A percentile compares a stretch with the other conserved stretches of the same genome.
phyloP scores from a whole-genome alignment of 78 protist species.

The Reticulomyxa filosa region DNA sequence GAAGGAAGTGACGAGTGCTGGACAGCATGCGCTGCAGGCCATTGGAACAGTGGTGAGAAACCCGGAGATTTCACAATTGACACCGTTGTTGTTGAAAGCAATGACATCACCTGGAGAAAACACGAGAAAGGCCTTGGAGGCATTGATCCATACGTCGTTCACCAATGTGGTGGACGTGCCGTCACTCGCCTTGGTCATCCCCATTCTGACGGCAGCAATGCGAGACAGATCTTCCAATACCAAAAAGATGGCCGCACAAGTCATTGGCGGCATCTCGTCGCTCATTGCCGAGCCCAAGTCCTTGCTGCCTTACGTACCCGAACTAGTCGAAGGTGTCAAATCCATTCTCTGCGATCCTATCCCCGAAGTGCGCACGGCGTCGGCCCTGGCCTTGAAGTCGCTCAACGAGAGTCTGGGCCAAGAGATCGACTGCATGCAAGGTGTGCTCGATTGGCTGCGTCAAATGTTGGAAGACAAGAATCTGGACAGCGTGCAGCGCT shows the following conservation, averaged over 20 bases:
- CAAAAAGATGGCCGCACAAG: constrained; percentile 1
- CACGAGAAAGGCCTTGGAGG: constrained; percentile 36
- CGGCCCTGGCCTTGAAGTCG: not conserved
- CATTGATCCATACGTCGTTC: constrained; percentile 53
- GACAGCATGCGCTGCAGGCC: constrained; percentile 59
- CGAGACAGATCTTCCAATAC: not conserved
- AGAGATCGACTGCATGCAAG: not conserved
- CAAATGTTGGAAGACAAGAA: not conserved
- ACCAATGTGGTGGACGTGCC: constrained; percentile 77
- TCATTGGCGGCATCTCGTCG: not conserved
- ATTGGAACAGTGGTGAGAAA: constrained; percentile 70
- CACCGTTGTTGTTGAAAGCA: constrained; percentile 44
- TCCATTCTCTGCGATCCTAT: not conserved
- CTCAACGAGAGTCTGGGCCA: not conserved
- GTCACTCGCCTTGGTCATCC: constrained; percentile 72
- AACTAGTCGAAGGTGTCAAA: not conserved
- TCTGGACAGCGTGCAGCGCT: not conserved
- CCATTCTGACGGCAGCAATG: constrained; percentile 65
- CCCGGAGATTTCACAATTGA: constrained; percentile 68
- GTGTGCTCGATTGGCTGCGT: not conserved
- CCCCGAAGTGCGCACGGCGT: not conserved
- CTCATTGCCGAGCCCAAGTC: not conserved
- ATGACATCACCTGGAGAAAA: constrained; percentile 36
- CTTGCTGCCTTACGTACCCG: not conserved
- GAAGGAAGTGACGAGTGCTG: constrained; percentile 27